Conservation (phyloP, 768 basidiomycete species). For the Podaxis sp. region DNA sequence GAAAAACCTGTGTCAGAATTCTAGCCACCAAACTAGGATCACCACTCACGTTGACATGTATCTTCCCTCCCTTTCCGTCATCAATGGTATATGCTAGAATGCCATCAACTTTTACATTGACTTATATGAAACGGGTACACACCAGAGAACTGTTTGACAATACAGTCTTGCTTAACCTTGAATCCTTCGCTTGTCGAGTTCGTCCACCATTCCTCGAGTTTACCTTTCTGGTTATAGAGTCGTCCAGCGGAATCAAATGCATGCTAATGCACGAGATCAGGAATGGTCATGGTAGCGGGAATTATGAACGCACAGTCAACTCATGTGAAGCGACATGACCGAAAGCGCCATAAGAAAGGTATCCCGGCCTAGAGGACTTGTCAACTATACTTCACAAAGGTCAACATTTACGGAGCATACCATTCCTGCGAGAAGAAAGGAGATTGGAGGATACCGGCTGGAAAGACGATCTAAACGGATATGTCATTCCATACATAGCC, state of each 20-base stretch:
- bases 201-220: constrained; percentile 91
- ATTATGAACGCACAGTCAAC: constrained; percentile 58
- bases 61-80: constrained; percentile 80
- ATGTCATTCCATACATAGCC: neutral
- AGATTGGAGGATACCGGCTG: constrained; percentile 91
- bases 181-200: constrained; percentile 84
- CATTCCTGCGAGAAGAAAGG: constrained; percentile 88
- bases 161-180: constrained; percentile 79
- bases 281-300: neutral
- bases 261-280: constrained; percentile 46
- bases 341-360: constrained; percentile 90
- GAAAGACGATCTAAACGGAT: constrained; percentile 79
- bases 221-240: constrained; percentile 88
- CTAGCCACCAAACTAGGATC: neutral
- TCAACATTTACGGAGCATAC: constrained; percentile 34
- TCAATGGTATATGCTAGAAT: constrained; percentile 72
- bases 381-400: constrained; percentile 14
- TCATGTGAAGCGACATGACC: constrained; percentile 94
- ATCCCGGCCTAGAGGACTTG: constrained; percentile 64
- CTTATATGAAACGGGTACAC: constrained; percentile 16
- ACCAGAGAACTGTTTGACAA: constrained; percentile 92
- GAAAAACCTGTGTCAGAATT: neutral
- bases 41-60: constrained; percentile 76
- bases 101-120: constrained; percentile 10
- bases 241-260: constrained; percentile 90